A percentile compares a stretch with the other conserved stretches of the same genome.
Evolutionary conservation across 495 filamentous ascomycete species (phyloP).

Genomic region (Oidiodendron maius): DNA sequence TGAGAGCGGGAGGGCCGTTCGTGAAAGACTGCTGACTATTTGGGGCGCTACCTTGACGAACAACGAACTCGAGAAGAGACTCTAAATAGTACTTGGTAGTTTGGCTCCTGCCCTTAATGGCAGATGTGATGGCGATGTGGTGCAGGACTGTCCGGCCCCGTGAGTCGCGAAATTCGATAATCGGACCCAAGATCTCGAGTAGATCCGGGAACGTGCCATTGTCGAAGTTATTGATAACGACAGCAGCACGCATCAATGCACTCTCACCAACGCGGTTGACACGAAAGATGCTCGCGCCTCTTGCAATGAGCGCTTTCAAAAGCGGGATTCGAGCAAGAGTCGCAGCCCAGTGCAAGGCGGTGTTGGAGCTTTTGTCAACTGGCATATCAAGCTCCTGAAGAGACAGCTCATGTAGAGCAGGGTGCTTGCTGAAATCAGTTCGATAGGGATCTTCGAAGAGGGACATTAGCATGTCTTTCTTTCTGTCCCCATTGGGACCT

Average conservation of each 20-base stretch:
- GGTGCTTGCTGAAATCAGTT: slow-evolving; percentile 57
- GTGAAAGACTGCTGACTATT: slow-evolving; percentile 46
- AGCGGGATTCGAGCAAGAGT: slow-evolving; percentile 82
- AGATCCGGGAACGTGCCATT: slow-evolving; percentile 74
- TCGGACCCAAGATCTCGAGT: slow-evolving; percentile 80
- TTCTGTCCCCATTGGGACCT: slow-evolving; percentile 62
- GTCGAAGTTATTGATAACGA: slow-evolving; percentile 87
- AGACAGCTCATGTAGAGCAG: slow-evolving; percentile 63
- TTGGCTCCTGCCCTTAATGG: slow-evolving; percentile 78
- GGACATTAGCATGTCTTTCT: slow-evolving; percentile 75
- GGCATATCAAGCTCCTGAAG: slow-evolving; percentile 83
- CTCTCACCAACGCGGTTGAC: slow-evolving; percentile 86
- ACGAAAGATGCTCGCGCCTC: slow-evolving; percentile 79
- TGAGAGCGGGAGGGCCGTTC: slow-evolving; percentile 29
- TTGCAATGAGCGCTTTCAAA: slow-evolving; percentile 69
- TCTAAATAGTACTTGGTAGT: slow-evolving; percentile 92
- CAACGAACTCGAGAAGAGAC: slow-evolving; percentile 86
- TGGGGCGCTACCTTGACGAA: slow-evolving; percentile 67
- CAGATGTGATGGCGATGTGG: slow-evolving; percentile 91
- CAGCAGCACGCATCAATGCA: slow-evolving; percentile 80
- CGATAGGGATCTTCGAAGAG: slow-evolving; percentile 70
- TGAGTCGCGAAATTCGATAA: slow-evolving; percentile 82
- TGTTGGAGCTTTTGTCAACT: slow-evolving; percentile 80
- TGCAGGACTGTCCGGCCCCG: slow-evolving; percentile 89
- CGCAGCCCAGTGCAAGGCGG: slow-evolving; percentile 94